phyloP scores from a whole-genome alignment of 768 basidiomycete species.

The Russula emetica region DNA sequence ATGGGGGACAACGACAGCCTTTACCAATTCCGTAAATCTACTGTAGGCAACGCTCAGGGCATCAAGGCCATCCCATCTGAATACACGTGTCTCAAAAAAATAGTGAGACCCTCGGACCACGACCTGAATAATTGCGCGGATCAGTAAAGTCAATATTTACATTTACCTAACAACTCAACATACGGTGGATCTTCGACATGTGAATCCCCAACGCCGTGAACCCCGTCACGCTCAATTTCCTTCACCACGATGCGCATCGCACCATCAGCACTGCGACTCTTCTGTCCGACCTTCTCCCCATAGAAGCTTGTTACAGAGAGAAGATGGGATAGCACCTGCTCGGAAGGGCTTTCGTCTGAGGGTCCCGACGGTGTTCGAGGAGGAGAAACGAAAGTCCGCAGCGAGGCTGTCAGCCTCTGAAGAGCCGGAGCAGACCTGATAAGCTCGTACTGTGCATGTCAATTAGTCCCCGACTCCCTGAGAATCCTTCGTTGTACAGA shows the following conservation, averaged over 20 bases:
- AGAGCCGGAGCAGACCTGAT: slow-evolving; percentile 51
- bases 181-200: slow-evolving; percentile 45
- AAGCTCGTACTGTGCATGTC: slow-evolving; percentile 52
- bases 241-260: slow-evolving; percentile 55
- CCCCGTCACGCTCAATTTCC: slow-evolving; percentile 59
- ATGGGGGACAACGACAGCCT: neutral
- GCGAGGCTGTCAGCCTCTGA: slow-evolving; percentile 44
- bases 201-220: slow-evolving; percentile 40
- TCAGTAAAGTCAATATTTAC: neutral
- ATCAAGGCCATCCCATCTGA: slow-evolving; percentile 28
- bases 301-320: slow-evolving; percentile 49
- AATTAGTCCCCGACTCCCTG: neutral
- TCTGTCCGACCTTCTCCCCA: slow-evolving; percentile 46
- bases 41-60: slow-evolving; percentile 25
- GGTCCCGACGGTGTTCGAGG: slow-evolving; percentile 32
- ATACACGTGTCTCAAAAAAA: slow-evolving; percentile 26
- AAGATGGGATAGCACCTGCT: slow-evolving; percentile 42
- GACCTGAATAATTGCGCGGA: neutral
- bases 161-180: slow-evolving; percentile 31
- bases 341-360: slow-evolving; percentile 35
- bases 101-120: slow-evolving; percentile 20
- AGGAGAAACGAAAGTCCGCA: slow-evolving; percentile 32
- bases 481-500: slow-evolving; percentile 15
- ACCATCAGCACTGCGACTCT: slow-evolving; percentile 46
- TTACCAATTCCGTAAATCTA: neutral